Evolutionary conservation across 2,329 filamentous ascomycete species (phyloP), one percentile per base, ranked within the genome.

Genomic region (Monilinia fructicola): DNA sequence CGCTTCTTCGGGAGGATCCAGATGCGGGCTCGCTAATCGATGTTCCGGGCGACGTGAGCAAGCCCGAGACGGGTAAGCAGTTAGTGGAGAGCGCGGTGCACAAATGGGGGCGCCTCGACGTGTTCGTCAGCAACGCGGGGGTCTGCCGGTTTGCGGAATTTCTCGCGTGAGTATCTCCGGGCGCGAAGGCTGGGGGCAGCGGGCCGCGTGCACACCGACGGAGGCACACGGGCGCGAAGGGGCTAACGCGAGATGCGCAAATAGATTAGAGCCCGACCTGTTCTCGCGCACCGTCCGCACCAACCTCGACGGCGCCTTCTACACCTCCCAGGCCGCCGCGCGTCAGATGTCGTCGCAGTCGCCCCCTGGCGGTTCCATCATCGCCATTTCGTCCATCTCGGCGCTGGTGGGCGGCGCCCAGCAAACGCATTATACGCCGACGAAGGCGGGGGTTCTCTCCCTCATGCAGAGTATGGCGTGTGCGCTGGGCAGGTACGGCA

Each of bases 91-190:
- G 83, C 70, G 88, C 90, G 0, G 88, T 93, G 1, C 77, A 83
- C 67, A 78, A 79, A 67, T 90, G 87, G 76, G 81, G 83, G 18
- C 81, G 86, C 4, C 79, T 93, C 44, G 89, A 92, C 78, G 81
- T 96, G 9, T 94, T 94, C 78, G 90, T 97, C 38, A 91, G 88
- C 77, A 97, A 97, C 79, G 93, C 93, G 4, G 93, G 93, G 9
- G 85, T 97, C 67, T 97, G 92, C 81, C 85, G 90, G 70, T 97
- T 97, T 78, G 89, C 90, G 67, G 91, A 96, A 71, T 96, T 97
- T 75, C 79, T 97, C 31, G 87, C 89, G 84, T 88, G 73, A 71
- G 81, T 74, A 28, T 18, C 55, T 38, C n/a, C n/a, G n/a, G n/a
- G n/a, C n/a, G n/a, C n/a, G n/a, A n/a, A n/a, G n/a, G n/a, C n/a